Percentiles rank a stretch among this genome's conserved stretches.
These are phyloP conservation scores for Pholiota molesta DNA, from an alignment of 768 basidiomycete genomes.

Conservation along the genomic window DNA sequence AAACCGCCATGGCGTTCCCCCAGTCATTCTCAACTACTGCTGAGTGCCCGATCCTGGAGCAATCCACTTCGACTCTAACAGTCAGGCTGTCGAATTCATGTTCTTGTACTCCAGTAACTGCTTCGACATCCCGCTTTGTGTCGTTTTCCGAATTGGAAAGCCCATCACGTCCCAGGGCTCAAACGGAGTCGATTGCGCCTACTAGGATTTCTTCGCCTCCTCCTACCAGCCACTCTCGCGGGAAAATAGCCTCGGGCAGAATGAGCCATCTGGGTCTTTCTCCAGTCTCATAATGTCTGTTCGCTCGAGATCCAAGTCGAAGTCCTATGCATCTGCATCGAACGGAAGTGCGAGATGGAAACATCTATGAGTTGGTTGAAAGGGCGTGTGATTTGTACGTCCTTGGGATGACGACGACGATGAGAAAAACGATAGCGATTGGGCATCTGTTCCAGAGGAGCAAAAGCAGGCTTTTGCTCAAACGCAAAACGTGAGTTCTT, in stretches of 20 bases:
- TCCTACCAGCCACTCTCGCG: conserved; percentile 11
- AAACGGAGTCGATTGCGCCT: conserved; percentile 9
- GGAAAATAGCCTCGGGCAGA: conserved; percentile 13
- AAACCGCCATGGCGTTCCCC: conserved; percentile 20
- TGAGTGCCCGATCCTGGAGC: conserved; percentile 21
- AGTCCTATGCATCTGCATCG: conserved; percentile 3
- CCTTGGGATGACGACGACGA: conserved; percentile 25
- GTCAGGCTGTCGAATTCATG: conserved; percentile 21
- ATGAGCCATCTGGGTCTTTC: conserved; percentile 21
- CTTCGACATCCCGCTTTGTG: conserved; percentile 22
- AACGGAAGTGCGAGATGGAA: conserved; percentile 12
- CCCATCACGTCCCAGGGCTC: conserved; percentile 12
- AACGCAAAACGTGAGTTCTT: conserved; percentile 32
- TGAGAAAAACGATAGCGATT: neutral
- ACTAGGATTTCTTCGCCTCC: conserved; percentile 14
- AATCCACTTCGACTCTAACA: conserved; percentile 23
- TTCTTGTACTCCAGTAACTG: conserved; percentile 16
- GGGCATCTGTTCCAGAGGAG: conserved; percentile 26
- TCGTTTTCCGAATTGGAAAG: conserved; percentile 19
- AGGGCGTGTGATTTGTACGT: conserved; percentile 20
- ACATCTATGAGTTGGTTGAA: conserved; percentile 25
- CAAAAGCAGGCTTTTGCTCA: conserved; percentile 36
- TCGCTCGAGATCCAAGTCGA: conserved; percentile 19
- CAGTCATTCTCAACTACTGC: conserved; percentile 25
- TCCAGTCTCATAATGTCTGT: conserved; percentile 21